Conservation (phyloP, 2,329 filamentous ascomycete genomes). For the Apiospora rasikravindrae region DNA sequence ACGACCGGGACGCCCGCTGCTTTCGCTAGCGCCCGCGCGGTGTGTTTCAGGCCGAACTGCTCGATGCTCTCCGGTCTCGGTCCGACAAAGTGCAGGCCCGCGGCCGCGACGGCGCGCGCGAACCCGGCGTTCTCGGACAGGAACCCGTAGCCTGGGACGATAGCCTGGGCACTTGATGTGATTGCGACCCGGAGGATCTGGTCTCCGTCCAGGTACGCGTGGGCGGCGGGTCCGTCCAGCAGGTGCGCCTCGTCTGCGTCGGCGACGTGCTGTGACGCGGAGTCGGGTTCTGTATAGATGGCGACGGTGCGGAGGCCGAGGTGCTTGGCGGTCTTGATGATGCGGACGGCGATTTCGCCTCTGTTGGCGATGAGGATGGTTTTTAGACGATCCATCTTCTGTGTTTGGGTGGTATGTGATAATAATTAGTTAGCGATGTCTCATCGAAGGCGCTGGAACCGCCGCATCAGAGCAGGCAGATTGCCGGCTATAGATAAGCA, state of each 20-base stretch:
- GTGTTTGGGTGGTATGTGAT: not conserved
- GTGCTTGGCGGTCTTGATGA: conserved; percentile 19
- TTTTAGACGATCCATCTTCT: conserved; percentile 14
- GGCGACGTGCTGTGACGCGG: conserved; percentile 22
- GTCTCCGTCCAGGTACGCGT: conserved; percentile 21
- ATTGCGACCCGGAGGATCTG: conserved; percentile 16
- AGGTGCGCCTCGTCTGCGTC: conserved; percentile 25
- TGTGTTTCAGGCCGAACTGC: conserved; percentile 44
- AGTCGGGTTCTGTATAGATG: conserved; percentile 24
- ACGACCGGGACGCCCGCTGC: conserved; percentile 34
- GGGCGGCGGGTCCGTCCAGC: conserved; percentile 20
- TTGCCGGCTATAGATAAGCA: not conserved
- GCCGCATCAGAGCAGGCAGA: not conserved
- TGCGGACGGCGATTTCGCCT: conserved; percentile 29
- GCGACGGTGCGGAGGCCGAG: conserved; percentile 21
- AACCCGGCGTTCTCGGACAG: conserved; percentile 23
- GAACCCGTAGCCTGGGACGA: conserved; percentile 23
- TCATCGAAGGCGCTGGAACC: not conserved
- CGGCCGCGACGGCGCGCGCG: not conserved
- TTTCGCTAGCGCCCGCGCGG: conserved; percentile 41
- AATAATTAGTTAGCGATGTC: not conserved
- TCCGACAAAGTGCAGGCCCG: conserved; percentile 19
- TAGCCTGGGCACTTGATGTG: conserved; percentile 11
- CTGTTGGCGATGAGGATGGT: conserved; percentile 27
- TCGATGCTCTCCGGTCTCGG: conserved; percentile 17